Conservation (phyloP, 2,329 filamentous ascomycete genomes). For the Hortaea sp. region DNA sequence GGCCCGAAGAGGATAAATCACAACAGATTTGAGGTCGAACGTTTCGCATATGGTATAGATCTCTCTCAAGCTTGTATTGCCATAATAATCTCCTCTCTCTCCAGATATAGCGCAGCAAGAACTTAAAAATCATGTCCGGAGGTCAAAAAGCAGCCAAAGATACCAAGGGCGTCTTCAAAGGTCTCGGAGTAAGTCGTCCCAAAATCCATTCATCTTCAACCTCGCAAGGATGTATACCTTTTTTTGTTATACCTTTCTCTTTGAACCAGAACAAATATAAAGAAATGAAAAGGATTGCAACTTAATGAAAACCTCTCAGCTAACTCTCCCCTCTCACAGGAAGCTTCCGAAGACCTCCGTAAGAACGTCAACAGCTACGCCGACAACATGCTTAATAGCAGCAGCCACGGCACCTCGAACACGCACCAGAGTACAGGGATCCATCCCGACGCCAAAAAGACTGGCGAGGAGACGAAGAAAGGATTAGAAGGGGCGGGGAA, state of each 20-base stretch:
- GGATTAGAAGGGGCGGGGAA: conserved; percentile 2
- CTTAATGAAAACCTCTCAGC: no score
- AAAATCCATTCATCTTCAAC: no score
- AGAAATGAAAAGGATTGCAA: no score
- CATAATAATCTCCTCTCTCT: no score
- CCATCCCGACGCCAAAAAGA: conserved; percentile 8
- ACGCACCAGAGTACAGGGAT: background rate
- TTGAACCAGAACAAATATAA: no score
- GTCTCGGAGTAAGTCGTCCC: conserved; percentile 10
- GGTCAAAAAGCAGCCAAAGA: conserved; percentile 17
- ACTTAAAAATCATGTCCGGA: conserved; percentile 1
- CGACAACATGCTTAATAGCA: conserved; percentile 4
- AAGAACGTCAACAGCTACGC: conserved; percentile 21
- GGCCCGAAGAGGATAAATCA: no score
- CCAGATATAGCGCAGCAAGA: no score
- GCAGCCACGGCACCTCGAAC: background rate
- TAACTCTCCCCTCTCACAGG: conserved; percentile 4
- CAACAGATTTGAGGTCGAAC: no score
- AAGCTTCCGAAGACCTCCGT: conserved; percentile 15
- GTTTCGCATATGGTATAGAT: no score
- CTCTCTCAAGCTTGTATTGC: no score
- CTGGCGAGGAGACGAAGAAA: conserved; percentile 8
- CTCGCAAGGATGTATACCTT: background rate
- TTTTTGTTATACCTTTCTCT: no score
- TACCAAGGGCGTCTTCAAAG: conserved; percentile 16